Conservation (phyloP, 129 eudicot genomes). For the Kitagawia praeruptora region DNA sequence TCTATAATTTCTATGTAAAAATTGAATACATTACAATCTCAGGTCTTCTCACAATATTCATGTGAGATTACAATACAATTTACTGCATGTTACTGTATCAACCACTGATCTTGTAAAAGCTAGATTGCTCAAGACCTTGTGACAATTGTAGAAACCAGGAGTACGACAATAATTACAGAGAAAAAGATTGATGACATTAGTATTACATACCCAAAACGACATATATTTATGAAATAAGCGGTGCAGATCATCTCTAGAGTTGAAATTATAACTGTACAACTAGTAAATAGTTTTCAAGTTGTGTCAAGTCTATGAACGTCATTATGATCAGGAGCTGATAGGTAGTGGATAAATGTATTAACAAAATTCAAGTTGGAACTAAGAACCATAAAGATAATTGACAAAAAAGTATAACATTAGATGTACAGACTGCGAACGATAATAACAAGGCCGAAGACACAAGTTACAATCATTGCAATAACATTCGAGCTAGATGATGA, state of each 20-base stretch:
- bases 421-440: constrained; percentile 30
- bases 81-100: background rate
- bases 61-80: background rate
- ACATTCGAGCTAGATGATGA: constrained; percentile 21
- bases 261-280: background rate
- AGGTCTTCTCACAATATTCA: background rate
- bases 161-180: background rate
- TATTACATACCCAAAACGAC: background rate
- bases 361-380: background rate
- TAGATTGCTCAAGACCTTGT: background rate
- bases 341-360: background rate
- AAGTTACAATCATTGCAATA: constrained; percentile 29
- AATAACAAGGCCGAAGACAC: constrained; percentile 34
- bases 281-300: background rate
- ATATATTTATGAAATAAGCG: background rate
- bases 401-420: background rate
- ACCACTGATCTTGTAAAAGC: background rate
- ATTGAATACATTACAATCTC: too few relatives aligned
- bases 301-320: background rate
- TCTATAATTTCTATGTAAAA: too few relatives aligned
- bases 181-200: background rate
- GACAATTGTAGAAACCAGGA: background rate
- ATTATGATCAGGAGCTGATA: background rate
- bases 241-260: background rate
- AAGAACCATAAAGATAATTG: background rate